phyloP scores from a whole-genome alignment of 2,329 filamentous ascomycete species.

The Cercospora sojina region DNA sequence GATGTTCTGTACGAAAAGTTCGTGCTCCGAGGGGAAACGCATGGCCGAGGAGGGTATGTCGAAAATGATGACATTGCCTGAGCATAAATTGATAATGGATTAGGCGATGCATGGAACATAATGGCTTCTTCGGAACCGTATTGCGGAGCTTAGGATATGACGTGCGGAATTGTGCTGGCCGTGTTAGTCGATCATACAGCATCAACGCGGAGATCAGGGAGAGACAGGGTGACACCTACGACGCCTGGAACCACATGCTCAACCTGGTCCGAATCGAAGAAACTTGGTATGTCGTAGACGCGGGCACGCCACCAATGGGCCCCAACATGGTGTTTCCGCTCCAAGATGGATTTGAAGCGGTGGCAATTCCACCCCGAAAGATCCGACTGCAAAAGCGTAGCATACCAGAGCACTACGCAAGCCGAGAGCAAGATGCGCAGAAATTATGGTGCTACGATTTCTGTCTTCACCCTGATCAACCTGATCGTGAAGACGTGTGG shows the following conservation, averaged over 20 bases:
- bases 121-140: conserved; percentile 53
- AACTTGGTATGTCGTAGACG: conserved; percentile 40
- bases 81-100: background rate
- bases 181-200: conserved; percentile 39
- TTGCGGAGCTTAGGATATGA: conserved; percentile 54
- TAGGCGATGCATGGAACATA: conserved; percentile 59
- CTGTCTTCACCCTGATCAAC: conserved; percentile 32
- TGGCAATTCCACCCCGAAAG: conserved; percentile 14
- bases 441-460: conserved; percentile 48
- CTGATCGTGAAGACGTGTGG: conserved; percentile 50
- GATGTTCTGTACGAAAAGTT: conserved; percentile 56
- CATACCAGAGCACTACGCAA: conserved; percentile 28
- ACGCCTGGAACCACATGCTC: conserved; percentile 46
- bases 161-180: conserved; percentile 43
- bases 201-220: conserved; percentile 23
- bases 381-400: conserved; percentile 30
- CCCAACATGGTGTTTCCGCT: conserved; percentile 43
- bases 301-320: conserved; percentile 43
- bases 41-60: conserved; percentile 50
- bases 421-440: conserved; percentile 32
- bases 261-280: conserved; percentile 42
- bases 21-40: conserved; percentile 38
- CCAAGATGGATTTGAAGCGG: conserved; percentile 27
- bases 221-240: conserved; percentile 28
- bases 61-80: background rate